Evolutionary conservation across 306 rosid species (phyloP), one percentile per base, ranked within the genome.

Genomic region (Gynostemma pentaphyllum): DNA sequence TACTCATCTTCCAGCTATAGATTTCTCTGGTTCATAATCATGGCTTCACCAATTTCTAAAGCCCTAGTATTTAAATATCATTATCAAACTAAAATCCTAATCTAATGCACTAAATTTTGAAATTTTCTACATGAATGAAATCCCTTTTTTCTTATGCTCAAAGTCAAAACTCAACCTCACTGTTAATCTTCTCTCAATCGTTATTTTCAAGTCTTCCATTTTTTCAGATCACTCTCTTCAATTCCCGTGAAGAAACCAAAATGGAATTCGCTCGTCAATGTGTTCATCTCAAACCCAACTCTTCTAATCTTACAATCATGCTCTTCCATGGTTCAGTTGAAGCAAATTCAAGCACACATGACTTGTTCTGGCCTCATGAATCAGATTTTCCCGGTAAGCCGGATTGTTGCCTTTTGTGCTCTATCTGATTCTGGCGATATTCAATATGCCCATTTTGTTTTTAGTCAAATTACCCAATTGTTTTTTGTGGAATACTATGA

Each of bases 401-500:
- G 92, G 15, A 64, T 80, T 47, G 62, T 84, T 22, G 95, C 97
- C 7, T 89, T 89, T 74, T 86, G 92, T 21, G 97, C 95, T 19
- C 79, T 89, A 5, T 74, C 95, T 45, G 78, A 77, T 34, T 41
- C 71, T 41, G 92, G 89, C 2, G 81, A 83, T 70, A 59, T 89
- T 62, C 72, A 28, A 39, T 61, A 89, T 27, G 85, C 89, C 5
- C 79, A 12, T 49, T 6, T 48, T 19, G 37, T 86, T 30, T 89
- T 86, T 60, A 11, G 63, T 5, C 76, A 52, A 2, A 45, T 86
- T 14, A 0, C 89, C 91, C 77, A 89, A 89, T 28, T 82, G 89
- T 32, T 89, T 66, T 42, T 80, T 86, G 74, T 86, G 96, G 95
- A 86, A 89, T 76, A 82, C 89, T 16, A 86, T 89, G 91, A 82